A percentile compares a stretch with the other conserved stretches of the same genome.
These are phyloP conservation scores for Pinus taeda DNA, from an alignment of 75 land plant species.

Conservation along the genomic window DNA sequence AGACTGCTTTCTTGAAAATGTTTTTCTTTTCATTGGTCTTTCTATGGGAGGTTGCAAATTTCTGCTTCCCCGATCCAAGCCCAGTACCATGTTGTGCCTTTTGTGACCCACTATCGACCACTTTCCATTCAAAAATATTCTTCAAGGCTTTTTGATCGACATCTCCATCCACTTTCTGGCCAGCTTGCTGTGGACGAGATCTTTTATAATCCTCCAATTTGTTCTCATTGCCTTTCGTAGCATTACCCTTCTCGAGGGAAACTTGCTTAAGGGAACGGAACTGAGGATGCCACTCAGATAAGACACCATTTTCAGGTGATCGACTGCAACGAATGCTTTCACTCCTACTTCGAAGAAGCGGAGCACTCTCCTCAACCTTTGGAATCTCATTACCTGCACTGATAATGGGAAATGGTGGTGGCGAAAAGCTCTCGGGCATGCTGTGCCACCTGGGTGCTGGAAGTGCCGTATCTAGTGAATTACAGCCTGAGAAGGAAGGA, in stretches of 20 bases:
- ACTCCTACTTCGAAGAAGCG: background rate
- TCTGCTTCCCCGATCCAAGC: background rate
- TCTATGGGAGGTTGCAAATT: background rate
- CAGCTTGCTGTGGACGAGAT: background rate
- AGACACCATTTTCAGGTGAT: background rate
- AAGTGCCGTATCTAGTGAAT: background rate
- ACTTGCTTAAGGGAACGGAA: background rate
- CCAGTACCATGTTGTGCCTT: background rate
- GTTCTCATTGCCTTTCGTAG: background rate
- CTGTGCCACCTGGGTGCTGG: background rate
- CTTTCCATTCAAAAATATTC: conserved; percentile 4
- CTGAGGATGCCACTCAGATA: background rate
- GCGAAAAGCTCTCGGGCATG: conserved; percentile 1
- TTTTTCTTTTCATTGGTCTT: background rate
- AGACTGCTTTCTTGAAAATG: background rate
- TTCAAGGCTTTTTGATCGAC: background rate
- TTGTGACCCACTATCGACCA: background rate
- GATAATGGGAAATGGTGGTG: background rate
- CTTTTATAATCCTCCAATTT: background rate
- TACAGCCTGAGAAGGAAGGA: background rate
- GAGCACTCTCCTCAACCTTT: background rate
- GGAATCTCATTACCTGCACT: background rate
- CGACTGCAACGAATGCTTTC: conserved; percentile 3
- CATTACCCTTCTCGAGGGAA: background rate
- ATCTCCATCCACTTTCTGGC: background rate